Evolutionary conservation across 1,139 yeast genomes (phyloP).

Genomic region (Pichia sp.): DNA sequence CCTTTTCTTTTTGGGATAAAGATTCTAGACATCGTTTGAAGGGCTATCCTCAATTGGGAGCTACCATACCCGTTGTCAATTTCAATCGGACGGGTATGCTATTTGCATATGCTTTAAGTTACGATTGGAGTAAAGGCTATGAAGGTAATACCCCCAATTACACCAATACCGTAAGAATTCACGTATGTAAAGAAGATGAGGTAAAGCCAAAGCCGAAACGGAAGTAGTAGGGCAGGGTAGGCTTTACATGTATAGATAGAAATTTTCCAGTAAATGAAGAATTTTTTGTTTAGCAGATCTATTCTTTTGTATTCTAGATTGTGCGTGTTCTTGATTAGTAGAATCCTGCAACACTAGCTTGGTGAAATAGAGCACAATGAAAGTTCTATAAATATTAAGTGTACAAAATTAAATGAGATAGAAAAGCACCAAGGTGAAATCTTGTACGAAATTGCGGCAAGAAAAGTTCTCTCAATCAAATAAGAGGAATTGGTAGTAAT

Average conservation of each 20-base stretch:
- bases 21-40: constrained; percentile 85
- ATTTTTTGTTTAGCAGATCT: neutral
- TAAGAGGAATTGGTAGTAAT: neutral
- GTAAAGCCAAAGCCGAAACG: constrained; percentile 62
- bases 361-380: neutral
- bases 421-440: neutral
- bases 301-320: neutral
- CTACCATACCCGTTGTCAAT: constrained; percentile 70
- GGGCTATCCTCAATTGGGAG: constrained; percentile 69
- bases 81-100: constrained; percentile 82
- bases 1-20: constrained; percentile 95
- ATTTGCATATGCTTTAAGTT: constrained; percentile 87
- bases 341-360: neutral
- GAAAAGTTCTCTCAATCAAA: neutral
- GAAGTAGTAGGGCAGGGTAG: constrained; percentile 17
- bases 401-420: neutral
- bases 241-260: neutral
- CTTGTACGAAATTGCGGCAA: neutral
- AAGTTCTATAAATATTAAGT: neutral
- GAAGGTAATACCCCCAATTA: constrained; percentile 70
- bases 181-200: constrained; percentile 81
- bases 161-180: constrained; percentile 75
- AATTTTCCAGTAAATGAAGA: neutral
- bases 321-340: neutral
- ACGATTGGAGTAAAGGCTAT: constrained; percentile 94